Evolutionary conservation across 179 eudicot species (phyloP).

Genomic region (Silene coronaria): DNA sequence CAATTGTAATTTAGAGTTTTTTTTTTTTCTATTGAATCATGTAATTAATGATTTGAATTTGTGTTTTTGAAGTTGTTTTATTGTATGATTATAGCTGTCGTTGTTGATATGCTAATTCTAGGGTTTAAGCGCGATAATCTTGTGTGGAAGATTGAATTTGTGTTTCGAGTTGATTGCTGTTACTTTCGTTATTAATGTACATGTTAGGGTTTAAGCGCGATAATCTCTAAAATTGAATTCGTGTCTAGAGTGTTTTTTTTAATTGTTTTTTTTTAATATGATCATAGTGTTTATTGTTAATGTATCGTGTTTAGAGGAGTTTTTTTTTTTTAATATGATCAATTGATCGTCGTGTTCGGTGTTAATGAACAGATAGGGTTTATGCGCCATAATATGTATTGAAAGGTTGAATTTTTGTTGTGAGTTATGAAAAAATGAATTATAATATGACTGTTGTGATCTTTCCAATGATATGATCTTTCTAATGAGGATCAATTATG

Average conservation of each 20-base stretch:
- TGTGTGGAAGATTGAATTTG: background rate
- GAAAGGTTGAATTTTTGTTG: background rate
- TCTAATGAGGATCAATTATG: too few relatives aligned
- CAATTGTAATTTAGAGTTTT: background rate
- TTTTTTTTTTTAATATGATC: background rate
- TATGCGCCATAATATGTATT: background rate
- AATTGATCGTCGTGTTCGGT: background rate
- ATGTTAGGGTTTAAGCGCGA: background rate
- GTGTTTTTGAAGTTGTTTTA: background rate
- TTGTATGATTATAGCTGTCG: background rate
- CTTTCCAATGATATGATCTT: too few relatives aligned
- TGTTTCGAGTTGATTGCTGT: background rate
- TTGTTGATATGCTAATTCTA: background rate
- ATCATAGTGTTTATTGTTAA: background rate
- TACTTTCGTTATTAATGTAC: background rate
- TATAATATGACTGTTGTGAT: too few relatives aligned
- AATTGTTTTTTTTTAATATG: background rate
- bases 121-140: background rate
- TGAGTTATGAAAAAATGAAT: background rate
- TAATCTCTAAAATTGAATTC: background rate
- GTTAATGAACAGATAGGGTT: background rate
- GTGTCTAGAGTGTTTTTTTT: background rate
- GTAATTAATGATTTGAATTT: background rate
- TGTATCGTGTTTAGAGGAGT: background rate
- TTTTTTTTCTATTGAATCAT: background rate